Conservation (phyloP, 2,329 filamentous ascomycete genomes). For the Pseudogymnoascus sp. region DNA sequence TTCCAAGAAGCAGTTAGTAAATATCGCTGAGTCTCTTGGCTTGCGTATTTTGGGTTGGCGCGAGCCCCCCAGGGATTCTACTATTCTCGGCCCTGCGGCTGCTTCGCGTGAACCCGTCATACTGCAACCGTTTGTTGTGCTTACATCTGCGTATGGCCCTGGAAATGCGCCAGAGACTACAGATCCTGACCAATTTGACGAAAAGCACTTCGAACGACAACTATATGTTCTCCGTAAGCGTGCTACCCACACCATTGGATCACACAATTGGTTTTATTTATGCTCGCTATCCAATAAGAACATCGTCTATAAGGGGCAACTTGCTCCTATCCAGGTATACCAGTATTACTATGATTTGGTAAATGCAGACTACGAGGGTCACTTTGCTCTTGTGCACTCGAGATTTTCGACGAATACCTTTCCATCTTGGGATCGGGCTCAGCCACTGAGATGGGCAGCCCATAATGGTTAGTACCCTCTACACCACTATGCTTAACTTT, state of each 20-base stretch:
- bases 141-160: constrained; percentile 75
- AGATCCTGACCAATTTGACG: constrained; percentile 75
- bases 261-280: constrained; percentile 98
- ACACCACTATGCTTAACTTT: constrained; percentile 23
- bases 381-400: constrained; percentile 94
- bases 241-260: constrained; percentile 85
- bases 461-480: constrained; percentile 66
- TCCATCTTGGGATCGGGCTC: constrained; percentile 95
- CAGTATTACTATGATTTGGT: constrained; percentile 97
- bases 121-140: constrained; percentile 89
- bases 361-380: constrained; percentile 93
- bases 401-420: constrained; percentile 98
- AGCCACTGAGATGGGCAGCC: constrained; percentile 91
- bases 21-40: constrained; percentile 80
- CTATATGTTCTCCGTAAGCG: constrained; percentile 92
- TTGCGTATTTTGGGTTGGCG: constrained; percentile 93
- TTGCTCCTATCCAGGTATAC: constrained; percentile 91
- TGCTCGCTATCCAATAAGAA: constrained; percentile 95
- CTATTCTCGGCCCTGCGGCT: constrained; percentile 85
- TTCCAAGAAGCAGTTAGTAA: constrained; percentile 88
- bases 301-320: constrained; percentile 97
- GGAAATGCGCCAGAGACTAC: constrained; percentile 72
- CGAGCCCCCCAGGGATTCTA: constrained; percentile 89
- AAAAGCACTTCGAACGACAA: constrained; percentile 82
- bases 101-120: constrained; percentile 92